A percentile compares a stretch with the other conserved stretches of the same genome.
These are phyloP conservation scores for Saccharomyces hybrid DNA, from an alignment of 1,139 yeast genomes.

Conservation along the genomic window DNA sequence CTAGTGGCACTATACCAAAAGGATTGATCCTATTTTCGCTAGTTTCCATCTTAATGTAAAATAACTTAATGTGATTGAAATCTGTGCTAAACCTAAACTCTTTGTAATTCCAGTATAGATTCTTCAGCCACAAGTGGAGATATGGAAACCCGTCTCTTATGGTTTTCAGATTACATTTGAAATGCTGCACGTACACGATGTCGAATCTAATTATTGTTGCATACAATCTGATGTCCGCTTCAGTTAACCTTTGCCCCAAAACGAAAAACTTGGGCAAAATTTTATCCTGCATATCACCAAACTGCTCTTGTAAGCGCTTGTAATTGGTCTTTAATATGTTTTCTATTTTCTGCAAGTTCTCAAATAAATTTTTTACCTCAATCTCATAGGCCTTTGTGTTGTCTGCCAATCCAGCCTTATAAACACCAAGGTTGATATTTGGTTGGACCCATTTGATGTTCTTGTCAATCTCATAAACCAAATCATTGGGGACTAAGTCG, in stretches of 20 bases:
- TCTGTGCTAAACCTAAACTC: constrained; percentile 71
- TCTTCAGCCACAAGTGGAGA: constrained; percentile 67
- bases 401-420: constrained; percentile 6
- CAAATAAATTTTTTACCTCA: constrained; percentile 3
- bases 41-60: constrained; percentile 61
- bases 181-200: constrained; percentile 82
- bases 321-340: constrained; percentile 3
- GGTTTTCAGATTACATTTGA: constrained; percentile 77
- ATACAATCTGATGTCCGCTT: constrained; percentile 76
- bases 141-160: constrained; percentile 72
- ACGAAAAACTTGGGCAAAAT: constrained; percentile 28
- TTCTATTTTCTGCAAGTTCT: constrained; percentile 9
- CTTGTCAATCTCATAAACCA: constrained; percentile 5
- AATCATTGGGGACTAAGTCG: constrained; percentile 9
- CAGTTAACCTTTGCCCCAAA: constrained; percentile 61
- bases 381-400: constrained; percentile 9
- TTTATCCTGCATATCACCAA: constrained; percentile 10
- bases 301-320: constrained; percentile 3
- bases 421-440: constrained; percentile 10
- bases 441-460: constrained; percentile 10
- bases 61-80: constrained; percentile 80
- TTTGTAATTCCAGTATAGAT: constrained; percentile 72
- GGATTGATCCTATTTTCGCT: constrained; percentile 58
- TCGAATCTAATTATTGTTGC: constrained; percentile 79
- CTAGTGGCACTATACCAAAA: constrained; percentile 8